Evolutionary conservation across 1,139 yeast genomes (phyloP).

Genomic region (Chernovozyma aurita): DNA sequence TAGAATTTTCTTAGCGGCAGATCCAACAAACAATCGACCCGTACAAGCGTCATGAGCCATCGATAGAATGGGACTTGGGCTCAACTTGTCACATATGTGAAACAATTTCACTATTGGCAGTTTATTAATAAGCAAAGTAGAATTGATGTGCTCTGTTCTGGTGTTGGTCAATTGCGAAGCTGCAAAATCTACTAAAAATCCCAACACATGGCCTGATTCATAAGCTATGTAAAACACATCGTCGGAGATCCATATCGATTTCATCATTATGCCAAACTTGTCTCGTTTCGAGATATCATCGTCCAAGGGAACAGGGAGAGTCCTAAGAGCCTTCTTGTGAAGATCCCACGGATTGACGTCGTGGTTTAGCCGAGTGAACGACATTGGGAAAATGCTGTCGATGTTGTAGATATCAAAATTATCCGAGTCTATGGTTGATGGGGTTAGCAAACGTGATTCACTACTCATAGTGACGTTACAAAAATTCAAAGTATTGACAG

Average conservation of each 20-base stretch:
- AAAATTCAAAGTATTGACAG: conserved; percentile 55
- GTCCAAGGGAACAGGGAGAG: conserved; percentile 4
- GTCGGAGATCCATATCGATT: conserved; percentile 27
- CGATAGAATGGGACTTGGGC: conserved; percentile 50
- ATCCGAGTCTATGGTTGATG: conserved; percentile 51
- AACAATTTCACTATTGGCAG: conserved; percentile 15
- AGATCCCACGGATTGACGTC: conserved; percentile 16
- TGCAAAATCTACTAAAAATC: conserved; percentile 19
- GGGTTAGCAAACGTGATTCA: conserved; percentile 28
- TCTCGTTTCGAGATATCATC: conserved; percentile 20
- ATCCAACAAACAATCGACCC: conserved; percentile 33
- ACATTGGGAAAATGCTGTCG: not conserved
- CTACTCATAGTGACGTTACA: conserved; percentile 45
- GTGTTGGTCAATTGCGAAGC: no score
- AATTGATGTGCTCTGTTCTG: not conserved
- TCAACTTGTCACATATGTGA: conserved; percentile 19
- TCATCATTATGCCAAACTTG: conserved; percentile 56
- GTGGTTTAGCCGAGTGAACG: conserved; percentile 12
- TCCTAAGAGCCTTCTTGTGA: conserved; percentile 3
- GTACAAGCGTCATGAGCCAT: conserved; percentile 18
- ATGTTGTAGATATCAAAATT: conserved; percentile 48
- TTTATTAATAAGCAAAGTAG: conserved; percentile 18
- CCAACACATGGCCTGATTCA: conserved; percentile 53
- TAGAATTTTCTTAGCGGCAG: conserved; percentile 31
- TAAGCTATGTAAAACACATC: conserved; percentile 42